phyloP scores from a whole-genome alignment of 2,329 filamentous ascomycete species.

The Calycina herbarum region DNA sequence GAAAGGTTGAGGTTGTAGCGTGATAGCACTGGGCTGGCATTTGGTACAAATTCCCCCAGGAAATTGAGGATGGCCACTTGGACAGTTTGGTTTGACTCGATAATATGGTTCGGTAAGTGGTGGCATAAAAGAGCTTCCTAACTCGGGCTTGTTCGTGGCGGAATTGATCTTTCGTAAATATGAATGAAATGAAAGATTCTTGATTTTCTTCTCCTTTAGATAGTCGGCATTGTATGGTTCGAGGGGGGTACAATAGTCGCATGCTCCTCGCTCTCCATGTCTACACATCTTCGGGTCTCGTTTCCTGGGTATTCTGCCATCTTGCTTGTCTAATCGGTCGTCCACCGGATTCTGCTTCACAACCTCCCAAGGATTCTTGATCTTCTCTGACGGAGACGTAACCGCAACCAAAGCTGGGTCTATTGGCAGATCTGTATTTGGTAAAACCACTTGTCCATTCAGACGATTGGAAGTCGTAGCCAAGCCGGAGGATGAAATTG shows the following conservation, averaged over 20 bases:
- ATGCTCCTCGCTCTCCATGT: constrained; percentile 97
- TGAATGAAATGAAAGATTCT: constrained; percentile 94
- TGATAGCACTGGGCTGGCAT: constrained; percentile 96
- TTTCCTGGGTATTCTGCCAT: constrained; percentile 83
- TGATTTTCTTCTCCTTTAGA: constrained; percentile 94
- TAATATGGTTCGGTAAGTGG: constrained; percentile 92
- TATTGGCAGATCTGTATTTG: constrained; percentile 66
- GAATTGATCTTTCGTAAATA: constrained; percentile 94
- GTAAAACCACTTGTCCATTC: constrained; percentile 74
- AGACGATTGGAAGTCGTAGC: constrained; percentile 62
- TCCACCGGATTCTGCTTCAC: constrained; percentile 87
- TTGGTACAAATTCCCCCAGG: constrained; percentile 97
- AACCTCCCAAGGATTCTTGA: constrained; percentile 91
- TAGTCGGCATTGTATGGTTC: constrained; percentile 92
- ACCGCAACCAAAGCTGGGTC: constrained; percentile 52
- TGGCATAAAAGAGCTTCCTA: constrained; percentile 92
- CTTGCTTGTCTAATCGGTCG: constrained; percentile 78
- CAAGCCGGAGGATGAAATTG: constrained; percentile 27
- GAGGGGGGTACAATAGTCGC: constrained; percentile 96
- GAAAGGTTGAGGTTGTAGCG: constrained; percentile 87
- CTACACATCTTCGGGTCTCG: constrained; percentile 85
- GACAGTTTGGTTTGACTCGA: constrained; percentile 83
- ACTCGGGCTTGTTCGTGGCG: constrained; percentile 92
- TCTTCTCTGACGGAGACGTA: constrained; percentile 56
- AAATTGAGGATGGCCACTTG: constrained; percentile 89